phyloP scores from a whole-genome alignment of 768 basidiomycete species.

The Rhizopogon rudus region DNA sequence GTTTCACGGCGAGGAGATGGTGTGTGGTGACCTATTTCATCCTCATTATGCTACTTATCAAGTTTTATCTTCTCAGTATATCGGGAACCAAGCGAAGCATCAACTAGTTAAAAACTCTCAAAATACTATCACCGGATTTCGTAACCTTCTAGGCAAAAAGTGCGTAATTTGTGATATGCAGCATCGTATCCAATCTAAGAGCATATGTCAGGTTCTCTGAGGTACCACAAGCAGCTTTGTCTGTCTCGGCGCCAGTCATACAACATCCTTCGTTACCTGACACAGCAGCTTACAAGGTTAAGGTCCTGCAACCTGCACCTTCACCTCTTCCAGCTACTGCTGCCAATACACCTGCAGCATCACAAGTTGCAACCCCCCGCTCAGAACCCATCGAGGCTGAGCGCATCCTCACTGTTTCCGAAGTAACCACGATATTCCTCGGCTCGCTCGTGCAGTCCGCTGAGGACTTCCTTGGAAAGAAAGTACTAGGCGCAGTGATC shows the following conservation, averaged over 20 bases:
- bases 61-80: conserved; percentile 56
- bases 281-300: conserved; percentile 79
- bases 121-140: conserved; percentile 94
- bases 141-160: conserved; percentile 92
- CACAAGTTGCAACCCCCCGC: conserved; percentile 65
- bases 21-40: conserved; percentile 33
- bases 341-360: conserved; percentile 58
- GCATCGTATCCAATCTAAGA: not conserved
- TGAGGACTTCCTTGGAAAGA: conserved; percentile 83
- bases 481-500: conserved; percentile 77
- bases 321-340: conserved; percentile 55
- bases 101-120: conserved; percentile 93
- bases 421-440: conserved; percentile 84
- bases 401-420: conserved; percentile 75
- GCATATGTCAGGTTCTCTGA: conserved; percentile 63
- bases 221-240: conserved; percentile 47
- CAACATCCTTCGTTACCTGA: conserved; percentile 69
- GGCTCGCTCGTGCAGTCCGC: conserved; percentile 81
- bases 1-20: conserved; percentile 88
- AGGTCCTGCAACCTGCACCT: conserved; percentile 75
- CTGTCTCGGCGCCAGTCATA: conserved; percentile 65
- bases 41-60: conserved; percentile 1
- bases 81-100: conserved; percentile 89
- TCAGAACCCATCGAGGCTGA: conserved; percentile 63
- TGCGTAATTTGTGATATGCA: conserved; percentile 30